Evolutionary conservation across 805 yeast genomes (phyloP).

Genomic region (Starmerella sirachaensis): DNA sequence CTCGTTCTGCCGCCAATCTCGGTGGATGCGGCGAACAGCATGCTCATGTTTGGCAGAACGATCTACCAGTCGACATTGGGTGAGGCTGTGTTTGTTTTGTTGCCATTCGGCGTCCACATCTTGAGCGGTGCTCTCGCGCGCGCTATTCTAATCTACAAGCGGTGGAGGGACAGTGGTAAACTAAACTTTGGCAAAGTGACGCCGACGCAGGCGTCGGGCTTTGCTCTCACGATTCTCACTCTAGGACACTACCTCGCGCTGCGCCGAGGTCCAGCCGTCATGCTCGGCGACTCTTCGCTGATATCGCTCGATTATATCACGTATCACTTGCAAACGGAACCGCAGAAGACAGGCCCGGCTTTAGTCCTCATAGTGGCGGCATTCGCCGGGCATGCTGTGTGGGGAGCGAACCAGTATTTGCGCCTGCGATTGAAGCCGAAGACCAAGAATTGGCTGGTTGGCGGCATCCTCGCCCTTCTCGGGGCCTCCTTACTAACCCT

Average conservation of each 20-base stretch:
- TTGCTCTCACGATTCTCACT: constrained; percentile 37
- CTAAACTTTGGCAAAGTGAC: constrained; percentile 30
- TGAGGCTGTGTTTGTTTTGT: constrained; percentile 40
- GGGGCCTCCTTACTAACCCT: constrained; percentile 5
- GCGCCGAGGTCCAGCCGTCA: constrained; percentile 38
- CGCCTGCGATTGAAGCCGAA: neutral
- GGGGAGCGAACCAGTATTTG: constrained; percentile 12
- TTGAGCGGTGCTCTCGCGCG: constrained; percentile 41
- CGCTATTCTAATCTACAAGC: constrained; percentile 25
- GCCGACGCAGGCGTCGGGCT: constrained; percentile 36
- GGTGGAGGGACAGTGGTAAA: constrained; percentile 23
- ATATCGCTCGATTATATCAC: constrained; percentile 43
- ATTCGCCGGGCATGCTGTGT: constrained; percentile 11
- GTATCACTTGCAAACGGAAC: constrained; percentile 7
- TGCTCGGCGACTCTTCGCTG: constrained; percentile 55
- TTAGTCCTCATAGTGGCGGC: constrained; percentile 2
- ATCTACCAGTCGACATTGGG: constrained; percentile 45
- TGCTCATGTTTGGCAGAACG: constrained; percentile 48
- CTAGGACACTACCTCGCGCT: constrained; percentile 38
- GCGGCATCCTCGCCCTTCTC: constrained; percentile 1
- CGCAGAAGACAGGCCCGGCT: neutral
- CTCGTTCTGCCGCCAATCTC: constrained; percentile 41
- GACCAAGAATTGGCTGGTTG: neutral
- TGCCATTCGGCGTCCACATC: constrained; percentile 40
- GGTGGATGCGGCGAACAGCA: constrained; percentile 36